These are phyloP conservation scores for Wickerhamiella galacta DNA, from an alignment of 805 yeast species.

Conservation along the genomic window DNA sequence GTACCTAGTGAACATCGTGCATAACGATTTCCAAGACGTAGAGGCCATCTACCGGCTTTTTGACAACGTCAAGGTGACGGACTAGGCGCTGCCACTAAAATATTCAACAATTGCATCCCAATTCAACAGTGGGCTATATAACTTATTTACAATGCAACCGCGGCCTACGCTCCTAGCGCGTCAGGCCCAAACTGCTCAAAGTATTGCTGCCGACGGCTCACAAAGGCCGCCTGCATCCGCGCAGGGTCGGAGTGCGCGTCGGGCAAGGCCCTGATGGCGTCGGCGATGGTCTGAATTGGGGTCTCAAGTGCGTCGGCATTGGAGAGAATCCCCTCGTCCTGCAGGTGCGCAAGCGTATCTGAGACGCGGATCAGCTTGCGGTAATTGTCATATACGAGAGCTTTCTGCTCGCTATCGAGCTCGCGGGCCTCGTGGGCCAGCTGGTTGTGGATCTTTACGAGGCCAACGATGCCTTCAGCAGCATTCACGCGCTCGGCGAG, in stretches of 20 bases:
- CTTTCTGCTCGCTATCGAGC: conserved; percentile 24
- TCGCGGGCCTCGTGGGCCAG: conserved; percentile 18
- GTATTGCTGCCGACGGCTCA: too few species aligned
- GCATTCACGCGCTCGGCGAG: conserved; percentile 10
- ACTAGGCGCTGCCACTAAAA: too few species aligned
- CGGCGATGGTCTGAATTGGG: too few species aligned
- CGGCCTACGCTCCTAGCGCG: too few species aligned
- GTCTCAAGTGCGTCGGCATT: conserved; percentile 6
- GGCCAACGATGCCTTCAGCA: conserved; percentile 12
- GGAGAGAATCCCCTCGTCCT: conserved; percentile 13
- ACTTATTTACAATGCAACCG: too few species aligned
- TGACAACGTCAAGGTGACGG: conserved; percentile 1
- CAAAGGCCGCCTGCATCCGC: too few species aligned
- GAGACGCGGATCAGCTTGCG: conserved; percentile 23
- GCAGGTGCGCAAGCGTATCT: conserved; percentile 18
- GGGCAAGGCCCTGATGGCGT: too few species aligned
- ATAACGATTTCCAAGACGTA: conserved; percentile 46
- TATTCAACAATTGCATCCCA: conserved; percentile 10
- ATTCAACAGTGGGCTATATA: conserved; percentile 8
- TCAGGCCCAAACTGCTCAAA: too few species aligned
- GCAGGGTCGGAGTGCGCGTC: too few species aligned
- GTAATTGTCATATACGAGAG: conserved; percentile 25
- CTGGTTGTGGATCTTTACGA: conserved; percentile 16
- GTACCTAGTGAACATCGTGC: conserved; percentile 74
- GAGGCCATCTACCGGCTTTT: conserved; percentile 19